A percentile compares a stretch with the other conserved stretches of the same genome.
Conservation (phyloP, 805 yeast genomes). For the Kluyveromyces starmeri region DNA sequence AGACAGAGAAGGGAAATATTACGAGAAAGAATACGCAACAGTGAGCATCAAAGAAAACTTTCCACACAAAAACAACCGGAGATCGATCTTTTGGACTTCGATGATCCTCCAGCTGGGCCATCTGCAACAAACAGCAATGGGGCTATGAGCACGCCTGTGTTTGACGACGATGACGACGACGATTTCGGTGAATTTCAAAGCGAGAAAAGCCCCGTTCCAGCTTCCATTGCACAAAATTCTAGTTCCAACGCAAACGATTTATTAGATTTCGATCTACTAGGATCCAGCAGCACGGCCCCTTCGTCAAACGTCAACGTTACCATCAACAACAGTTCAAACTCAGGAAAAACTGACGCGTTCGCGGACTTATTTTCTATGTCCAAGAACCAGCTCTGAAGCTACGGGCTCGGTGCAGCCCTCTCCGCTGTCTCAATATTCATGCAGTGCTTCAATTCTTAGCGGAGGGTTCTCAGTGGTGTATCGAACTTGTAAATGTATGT, state of each 20-base stretch:
- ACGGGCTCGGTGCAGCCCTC: too few species aligned
- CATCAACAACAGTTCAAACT: slow-evolving; percentile 6
- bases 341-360: slow-evolving; percentile 20
- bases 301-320: slow-evolving; percentile 3
- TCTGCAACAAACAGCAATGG: slow-evolving; percentile 2
- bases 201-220: slow-evolving; percentile 14
- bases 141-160: slow-evolving; percentile 2
- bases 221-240: background rate
- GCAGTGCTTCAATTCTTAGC: too few species aligned
- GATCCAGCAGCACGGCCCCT: background rate
- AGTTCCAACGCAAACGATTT: slow-evolving; percentile 6
- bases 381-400: slow-evolving; percentile 9
- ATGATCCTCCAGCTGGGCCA: slow-evolving; percentile 11
- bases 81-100: slow-evolving; percentile 27
- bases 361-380: slow-evolving; percentile 26
- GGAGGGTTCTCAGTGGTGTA: too few species aligned
- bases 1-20: slow-evolving; percentile 31
- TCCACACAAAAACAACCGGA: slow-evolving; percentile 16
- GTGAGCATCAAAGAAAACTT: slow-evolving; percentile 27
- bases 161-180: slow-evolving; percentile 26
- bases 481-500: too few species aligned
- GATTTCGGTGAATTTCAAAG: slow-evolving; percentile 33
- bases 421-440: too few species aligned
- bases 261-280: slow-evolving; percentile 6
- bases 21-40: slow-evolving; percentile 27